Base-by-base conservation (phyloP, 441 rosid species). In the Melastoma candidum region DNA sequence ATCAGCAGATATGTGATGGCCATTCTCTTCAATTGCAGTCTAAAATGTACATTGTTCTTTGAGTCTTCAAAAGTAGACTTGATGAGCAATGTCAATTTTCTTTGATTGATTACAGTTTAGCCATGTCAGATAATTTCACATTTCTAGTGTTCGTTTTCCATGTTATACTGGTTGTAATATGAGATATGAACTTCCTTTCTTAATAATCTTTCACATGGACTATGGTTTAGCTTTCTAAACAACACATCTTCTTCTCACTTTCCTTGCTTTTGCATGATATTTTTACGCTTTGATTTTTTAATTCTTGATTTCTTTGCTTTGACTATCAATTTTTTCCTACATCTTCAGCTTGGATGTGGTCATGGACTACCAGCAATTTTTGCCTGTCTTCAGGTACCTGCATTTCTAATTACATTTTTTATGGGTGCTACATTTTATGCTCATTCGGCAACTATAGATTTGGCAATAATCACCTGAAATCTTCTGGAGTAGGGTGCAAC, bases 331-430 rank as follows among this genome's bases (percentile, higher is more conserved):
- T 48, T 54, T 17, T 17, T 17, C 22, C 22, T 17, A 43, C 60
- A 66, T 60, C 74, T 74, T 59, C 82, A 85, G 92, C 94, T 88
- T 70, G 98, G 97, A 64, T 82, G 97, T 54, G 95, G 97, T 60
- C 95, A 84, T 69, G 95, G 90, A 26, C 95, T 92, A 68, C 95
- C 87, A 11, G 94, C 81, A 49, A 81, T 85, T 63, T 78, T 69
- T 64, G 81, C 88, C 2, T 82, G 77, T 76, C 82, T 82, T 43
- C 73, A 88, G 95, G 95, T 81, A 71, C 68, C 48, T 29, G 26
- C 26, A 51, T 50, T 41, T 39, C 54, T 27, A 7, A 47, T 13
- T 47, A 56, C 57, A 44, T n/a, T 58, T 44, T 9, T 48, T 11
- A n/a, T 11, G 24, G 7, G 0, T 51, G 25, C 5, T 11, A 36